Evolutionary conservation across 2,329 filamentous ascomycete species (phyloP), one percentile per base, ranked within the genome.

Genomic region (Escovopsis sp.): DNA sequence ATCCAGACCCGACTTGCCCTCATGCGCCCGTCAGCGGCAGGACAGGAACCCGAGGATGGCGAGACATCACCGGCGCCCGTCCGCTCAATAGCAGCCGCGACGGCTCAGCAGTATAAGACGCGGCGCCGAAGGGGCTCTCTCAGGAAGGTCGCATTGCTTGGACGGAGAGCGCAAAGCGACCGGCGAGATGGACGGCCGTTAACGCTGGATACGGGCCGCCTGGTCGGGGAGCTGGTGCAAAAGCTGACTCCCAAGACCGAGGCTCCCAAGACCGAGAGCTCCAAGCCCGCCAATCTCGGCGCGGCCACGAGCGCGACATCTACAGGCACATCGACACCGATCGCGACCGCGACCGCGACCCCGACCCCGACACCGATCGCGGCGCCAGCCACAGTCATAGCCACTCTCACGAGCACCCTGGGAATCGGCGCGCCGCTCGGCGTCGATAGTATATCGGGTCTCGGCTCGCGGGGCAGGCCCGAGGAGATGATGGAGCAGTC

Each of bases 121-220:
- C 72, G 86, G 42, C 79, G 79, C 52, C 76, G 88, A 45, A 84
- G 83, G 56, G 87, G 86, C 4, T 94, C 88, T 10, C 67, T 95
- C 57, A 75, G 88, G 45, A 94, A 94, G 61, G 85, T 84, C 10
- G 87, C 86, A 24, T 67, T 94, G 39, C 69, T 94, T 14, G 84
- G 85, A 13, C 81, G 82, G 47, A 80, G 81, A 46, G 75, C 70
- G 42, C 77, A 74, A 57, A 70, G 73, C 45, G 76, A 75, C 50
- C 70, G 62, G 53, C 72, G 64, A 49, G 76, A 77, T 43, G 62
- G 59, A 43, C 72, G 66, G 42, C 57, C 63, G 14, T 51, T 69
- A 44, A 60, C 57, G 15, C 60, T 70, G 42, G 62, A 70, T 42
- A 65, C 60, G 15, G 57, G 59, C 20, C 55, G 59, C 31, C 47